Base-by-base conservation (phyloP, 352 stramenopile genomes). In the Pythium sukuiense region DNA sequence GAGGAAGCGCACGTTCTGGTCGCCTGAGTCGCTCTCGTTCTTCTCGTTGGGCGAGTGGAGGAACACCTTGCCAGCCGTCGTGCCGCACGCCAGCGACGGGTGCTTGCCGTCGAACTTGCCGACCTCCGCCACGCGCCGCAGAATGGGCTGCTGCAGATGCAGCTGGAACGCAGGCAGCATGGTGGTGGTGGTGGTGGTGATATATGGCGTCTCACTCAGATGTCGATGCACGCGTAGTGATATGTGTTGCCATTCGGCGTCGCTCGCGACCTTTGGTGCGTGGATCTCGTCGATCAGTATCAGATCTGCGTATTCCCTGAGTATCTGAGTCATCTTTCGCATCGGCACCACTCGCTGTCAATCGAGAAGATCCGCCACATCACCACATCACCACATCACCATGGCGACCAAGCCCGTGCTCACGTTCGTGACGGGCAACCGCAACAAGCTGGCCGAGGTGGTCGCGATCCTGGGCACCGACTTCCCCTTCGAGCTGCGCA, bases 401-500 rank as follows among this genome's bases (percentile, higher is more conserved):
- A 69, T 69, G 61, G 63, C 63, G 54, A 67, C 61, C 68, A 78
- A 78, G 56, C 71, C 71, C 20, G 71, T 78, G 60, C 49, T 93
- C 50, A 93, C 83, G 46, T 94, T 95, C 67, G 85, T 93, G 75
- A 95, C 87, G 39, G 86, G 88, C 63, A 96, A 97, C 76, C 70
- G 71, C 68, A 95, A 95, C 69, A 97, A 96, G 67, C 80, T 96
- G 20, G 72, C 74, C 43, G 87, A 94, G 72, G 85, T 95, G 46
- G 65, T 87, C 56, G 83, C 86, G 55, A 95, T 96, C 80, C 76
- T 97, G 14, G 87, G 86, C 29, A 59, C 72, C 7, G 80, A 93
- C 71, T 93, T 98, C 48, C 88, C 90, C 6, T 98, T 98, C 49
- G 80, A 96, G 63, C 70, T 99, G 69, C 82, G 83, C 30, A 98